Evolutionary conservation across 1,139 yeast species (phyloP).

Genomic region (Diutina ranongensis): DNA sequence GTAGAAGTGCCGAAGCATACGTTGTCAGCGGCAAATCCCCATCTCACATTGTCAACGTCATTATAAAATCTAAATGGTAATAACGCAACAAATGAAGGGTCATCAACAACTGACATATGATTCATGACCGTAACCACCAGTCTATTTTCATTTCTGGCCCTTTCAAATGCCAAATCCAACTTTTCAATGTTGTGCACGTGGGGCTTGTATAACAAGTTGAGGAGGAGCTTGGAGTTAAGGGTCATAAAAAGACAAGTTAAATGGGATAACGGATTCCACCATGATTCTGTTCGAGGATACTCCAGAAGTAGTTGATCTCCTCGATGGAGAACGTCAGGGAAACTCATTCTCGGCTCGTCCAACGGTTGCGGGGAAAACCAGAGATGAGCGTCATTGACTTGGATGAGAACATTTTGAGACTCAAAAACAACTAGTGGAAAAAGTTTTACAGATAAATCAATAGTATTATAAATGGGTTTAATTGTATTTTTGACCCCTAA

Average conservation of each 20-base stretch:
- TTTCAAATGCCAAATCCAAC: constrained; percentile 49
- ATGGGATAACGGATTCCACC: constrained; percentile 63
- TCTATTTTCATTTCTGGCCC: constrained; percentile 56
- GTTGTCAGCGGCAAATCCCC: constrained; percentile 94
- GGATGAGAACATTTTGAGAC: too few relatives aligned
- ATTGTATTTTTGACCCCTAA: too few relatives aligned
- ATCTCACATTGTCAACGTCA: constrained; percentile 61
- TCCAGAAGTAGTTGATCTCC: constrained; percentile 62
- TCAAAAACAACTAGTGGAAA: too few relatives aligned
- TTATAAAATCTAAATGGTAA: constrained; percentile 61
- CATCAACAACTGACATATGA: constrained; percentile 91
- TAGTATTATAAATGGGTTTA: too few relatives aligned
- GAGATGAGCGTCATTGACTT: neutral
- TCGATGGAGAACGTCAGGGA: constrained; percentile 55
- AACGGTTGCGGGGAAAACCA: neutral
- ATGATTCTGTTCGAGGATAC: constrained; percentile 45
- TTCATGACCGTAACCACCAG: constrained; percentile 86
- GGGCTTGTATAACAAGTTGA: constrained; percentile 54
- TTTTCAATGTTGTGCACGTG: constrained; percentile 48
- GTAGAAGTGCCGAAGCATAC: constrained; percentile 61
- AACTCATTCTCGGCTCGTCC: constrained; percentile 59
- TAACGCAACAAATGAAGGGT: constrained; percentile 83
- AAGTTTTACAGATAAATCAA: too few relatives aligned
- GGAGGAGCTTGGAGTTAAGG: constrained; percentile 48
- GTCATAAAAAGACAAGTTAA: constrained; percentile 62